Evolutionary conservation across 768 basidiomycete species (phyloP).

Genomic region (Boletus barrowsii): DNA sequence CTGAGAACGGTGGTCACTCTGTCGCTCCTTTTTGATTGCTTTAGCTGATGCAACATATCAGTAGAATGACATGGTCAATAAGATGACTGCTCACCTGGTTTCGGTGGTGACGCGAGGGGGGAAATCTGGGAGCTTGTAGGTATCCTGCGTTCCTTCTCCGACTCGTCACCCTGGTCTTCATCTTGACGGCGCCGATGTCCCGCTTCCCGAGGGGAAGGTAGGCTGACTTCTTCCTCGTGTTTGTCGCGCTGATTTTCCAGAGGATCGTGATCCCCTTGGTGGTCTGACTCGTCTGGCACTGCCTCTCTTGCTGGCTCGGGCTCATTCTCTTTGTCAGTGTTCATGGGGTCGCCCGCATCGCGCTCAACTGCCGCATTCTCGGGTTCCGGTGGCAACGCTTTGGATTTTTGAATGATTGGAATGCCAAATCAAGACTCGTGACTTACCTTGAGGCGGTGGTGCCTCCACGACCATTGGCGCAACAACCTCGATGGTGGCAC

Average conservation of each 20-base stretch:
- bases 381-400: not conserved
- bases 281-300: conserved; percentile 6
- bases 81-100: not conserved
- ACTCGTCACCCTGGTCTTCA: conserved; percentile 5
- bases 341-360: not conserved
- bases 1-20: not conserved
- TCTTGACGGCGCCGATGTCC: conserved; percentile 8
- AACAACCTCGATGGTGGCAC: conserved; percentile 13
- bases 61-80: too few relatives aligned
- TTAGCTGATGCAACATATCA: not conserved
- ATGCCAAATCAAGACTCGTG: not conserved
- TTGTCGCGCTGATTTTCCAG: conserved; percentile 1
- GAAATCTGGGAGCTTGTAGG: not conserved
- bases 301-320: not conserved
- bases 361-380: not conserved
- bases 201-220: not conserved
- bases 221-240: conserved; percentile 1
- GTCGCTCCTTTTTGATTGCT: conserved; percentile 5
- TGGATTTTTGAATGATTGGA: not conserved
- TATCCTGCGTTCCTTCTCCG: not conserved
- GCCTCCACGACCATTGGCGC: not conserved
- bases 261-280: not conserved
- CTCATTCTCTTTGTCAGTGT: not conserved
- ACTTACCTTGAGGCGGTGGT: conserved; percentile 1
- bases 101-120: conserved; percentile 3